Base-by-base conservation (phyloP, 306 rosid species). In the Ormosia emarginata region DNA sequence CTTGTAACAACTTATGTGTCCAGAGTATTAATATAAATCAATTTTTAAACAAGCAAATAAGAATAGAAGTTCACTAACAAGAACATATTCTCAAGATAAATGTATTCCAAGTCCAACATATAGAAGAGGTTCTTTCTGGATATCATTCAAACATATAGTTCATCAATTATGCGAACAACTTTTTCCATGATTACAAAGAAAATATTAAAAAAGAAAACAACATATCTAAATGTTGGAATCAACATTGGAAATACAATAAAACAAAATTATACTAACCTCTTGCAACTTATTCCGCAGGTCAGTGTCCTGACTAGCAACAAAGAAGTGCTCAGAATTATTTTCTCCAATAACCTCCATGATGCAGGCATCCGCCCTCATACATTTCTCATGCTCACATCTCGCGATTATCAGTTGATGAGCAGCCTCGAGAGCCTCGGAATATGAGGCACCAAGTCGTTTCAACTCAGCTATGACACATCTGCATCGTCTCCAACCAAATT, bases 251-350 rank as follows among this genome's bases (percentile, higher is more conserved):
- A 24, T 39, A 47, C 53, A 12, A 34, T 7, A 13, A 17, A 6
- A 46, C 32, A 57, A 33, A 44, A 17, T 14, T 6, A 71, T 17
- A 81, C 79, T 67, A 47, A 91, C 97, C 97, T 91, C 86, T 81
- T 82, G 90, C 71, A 93, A 81, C 75, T 86, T 77, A 52, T 84
- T 79, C 50, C 95, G 90, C 77, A 91, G 81, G 33, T 89, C 91
- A 70, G 65, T 10, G 32, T 95, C 95, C 78, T 93, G 97, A 81
- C 92, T 90, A 77, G 94, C 95, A 80, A 93, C 87, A 87, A 95
- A 91, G 64, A 95, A 95, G 82, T 93, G 98, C 81, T 87, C 93
- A 0, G 91, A 74, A 86, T 95, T 95, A 34, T 84, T 88, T 71
- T 90, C 78, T 34, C 97, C 97, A 12, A 91, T 81, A 86, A 91